Base-by-base conservation (phyloP, 305 asterid genomes). In the Fraxinus nigra region DNA sequence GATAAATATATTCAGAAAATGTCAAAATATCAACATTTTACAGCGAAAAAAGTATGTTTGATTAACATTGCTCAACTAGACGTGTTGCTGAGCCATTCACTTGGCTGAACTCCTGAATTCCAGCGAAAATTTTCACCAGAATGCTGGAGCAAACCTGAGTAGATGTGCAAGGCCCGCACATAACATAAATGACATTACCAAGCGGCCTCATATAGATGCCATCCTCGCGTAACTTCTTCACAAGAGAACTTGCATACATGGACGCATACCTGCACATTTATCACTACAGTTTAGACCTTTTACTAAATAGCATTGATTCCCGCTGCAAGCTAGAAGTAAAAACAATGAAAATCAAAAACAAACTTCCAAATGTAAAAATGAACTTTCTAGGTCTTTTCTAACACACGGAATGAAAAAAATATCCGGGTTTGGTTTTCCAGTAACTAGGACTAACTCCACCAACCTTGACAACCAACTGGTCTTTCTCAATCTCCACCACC, bases 191-290 rank as follows among this genome's bases (percentile, higher is more conserved):
- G 78, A 96, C 97, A 76, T 94, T 96, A 24, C 99, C 99, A 77
- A 94, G 87, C 22, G 98, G 98, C 88, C 99, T 91, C 97, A 90
- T 92, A 72, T 88, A 91, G 80, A 94, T 89, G 83, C 98, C 99
- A 83, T 94, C 99, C 84, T 86, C 94, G 0, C 90, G 91, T 13
- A 97, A 91, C 89, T 83, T 90, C 87, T 90, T 87, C 61, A 95
- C 61, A 43, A 96, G 95, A 69, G 95, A 87, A 77, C 87, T 88
- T 43, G 97, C 95, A 78, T 88, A 97, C 6, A 82, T 90, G 2
- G 97, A 96, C 48, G 94, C 99, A 87, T 97, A 94, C 92, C 99
- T 96, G 89, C 80, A 83, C 78, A 74, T 34, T 73, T 72, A 54
- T 61, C 79, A 76, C 34, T 48, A 8, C 24, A 22, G 24, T 20